phyloP scores from a whole-genome alignment of 495 filamentous ascomycete genomes.

The Aspergillus hancockii region DNA sequence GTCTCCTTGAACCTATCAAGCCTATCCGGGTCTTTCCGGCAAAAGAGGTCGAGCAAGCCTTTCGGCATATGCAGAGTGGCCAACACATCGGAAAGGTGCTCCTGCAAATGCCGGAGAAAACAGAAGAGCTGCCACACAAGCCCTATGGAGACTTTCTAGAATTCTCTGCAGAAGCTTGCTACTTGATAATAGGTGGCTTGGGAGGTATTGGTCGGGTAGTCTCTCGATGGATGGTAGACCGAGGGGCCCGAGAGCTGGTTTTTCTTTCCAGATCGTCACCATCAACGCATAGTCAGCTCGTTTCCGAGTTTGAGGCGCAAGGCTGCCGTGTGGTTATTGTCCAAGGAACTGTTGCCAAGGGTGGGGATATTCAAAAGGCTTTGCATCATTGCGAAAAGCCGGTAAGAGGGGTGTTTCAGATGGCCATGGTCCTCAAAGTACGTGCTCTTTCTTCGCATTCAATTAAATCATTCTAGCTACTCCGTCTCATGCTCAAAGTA shows the following conservation, averaged over 20 bases:
- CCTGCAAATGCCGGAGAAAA: constrained; percentile 21
- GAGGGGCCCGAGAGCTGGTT: constrained; percentile 2
- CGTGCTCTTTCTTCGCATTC: background rate
- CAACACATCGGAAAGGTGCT: constrained; percentile 36
- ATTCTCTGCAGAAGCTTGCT: constrained; percentile 29
- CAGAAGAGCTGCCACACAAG: background rate
- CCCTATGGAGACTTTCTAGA: background rate
- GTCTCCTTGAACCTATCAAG: constrained; percentile 14
- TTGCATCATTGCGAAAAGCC: constrained; percentile 1
- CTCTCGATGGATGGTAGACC: constrained; percentile 1
- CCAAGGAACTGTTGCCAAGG: background rate
- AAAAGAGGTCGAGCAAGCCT: constrained; percentile 44
- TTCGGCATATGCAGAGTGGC: constrained; percentile 50
- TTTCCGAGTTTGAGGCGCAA: background rate
- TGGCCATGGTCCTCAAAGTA: constrained; percentile 26
- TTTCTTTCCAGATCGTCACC: constrained; percentile 1
- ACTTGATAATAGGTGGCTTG: constrained; percentile 46
- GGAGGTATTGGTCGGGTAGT: constrained; percentile 56
- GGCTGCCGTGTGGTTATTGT: background rate
- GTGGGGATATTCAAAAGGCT: background rate
- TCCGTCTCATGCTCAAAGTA: background rate
- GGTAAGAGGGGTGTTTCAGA: constrained; percentile 29
- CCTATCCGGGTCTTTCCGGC: constrained; percentile 22
- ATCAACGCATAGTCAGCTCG: background rate
- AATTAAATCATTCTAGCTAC: background rate